Conservation (phyloP, 2,329 filamentous ascomycete species). For the Alternaria sp. region DNA sequence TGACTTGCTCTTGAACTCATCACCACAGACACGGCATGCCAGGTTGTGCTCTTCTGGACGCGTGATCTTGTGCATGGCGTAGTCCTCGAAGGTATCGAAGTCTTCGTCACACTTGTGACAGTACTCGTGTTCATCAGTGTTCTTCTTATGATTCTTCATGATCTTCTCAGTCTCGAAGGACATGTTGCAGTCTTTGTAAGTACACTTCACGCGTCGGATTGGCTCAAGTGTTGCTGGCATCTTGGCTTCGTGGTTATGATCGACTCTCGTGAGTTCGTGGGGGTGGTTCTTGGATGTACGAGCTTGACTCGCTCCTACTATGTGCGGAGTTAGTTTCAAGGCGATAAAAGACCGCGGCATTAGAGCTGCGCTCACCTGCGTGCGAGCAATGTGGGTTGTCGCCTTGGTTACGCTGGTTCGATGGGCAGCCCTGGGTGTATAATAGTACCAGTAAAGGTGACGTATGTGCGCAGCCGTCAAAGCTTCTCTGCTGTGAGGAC, state of each 20-base stretch:
- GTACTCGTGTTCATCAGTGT: conserved; percentile 53
- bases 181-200: conserved; percentile 54
- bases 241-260: neutral
- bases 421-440: neutral
- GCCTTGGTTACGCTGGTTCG: neutral
- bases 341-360: neutral
- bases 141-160: conserved; percentile 61
- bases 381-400: neutral
- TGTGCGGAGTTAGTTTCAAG: neutral
- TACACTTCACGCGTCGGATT: conserved; percentile 48
- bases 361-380: neutral
- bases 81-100: conserved; percentile 53
- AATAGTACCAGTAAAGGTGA: neutral
- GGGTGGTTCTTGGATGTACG: neutral
- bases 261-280: neutral
- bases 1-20: conserved; percentile 61
- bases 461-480: neutral
- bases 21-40: conserved; percentile 63
- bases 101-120: conserved; percentile 55
- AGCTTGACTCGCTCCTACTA: neutral
- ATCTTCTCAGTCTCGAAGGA: conserved; percentile 54
- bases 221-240: conserved; percentile 37
- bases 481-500: neutral
- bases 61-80: conserved; percentile 56
- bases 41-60: conserved; percentile 53